Evolutionary conservation across 805 yeast species (phyloP), one percentile per base, ranked within the genome.

Genomic region (Pichia gijzeniarum): DNA sequence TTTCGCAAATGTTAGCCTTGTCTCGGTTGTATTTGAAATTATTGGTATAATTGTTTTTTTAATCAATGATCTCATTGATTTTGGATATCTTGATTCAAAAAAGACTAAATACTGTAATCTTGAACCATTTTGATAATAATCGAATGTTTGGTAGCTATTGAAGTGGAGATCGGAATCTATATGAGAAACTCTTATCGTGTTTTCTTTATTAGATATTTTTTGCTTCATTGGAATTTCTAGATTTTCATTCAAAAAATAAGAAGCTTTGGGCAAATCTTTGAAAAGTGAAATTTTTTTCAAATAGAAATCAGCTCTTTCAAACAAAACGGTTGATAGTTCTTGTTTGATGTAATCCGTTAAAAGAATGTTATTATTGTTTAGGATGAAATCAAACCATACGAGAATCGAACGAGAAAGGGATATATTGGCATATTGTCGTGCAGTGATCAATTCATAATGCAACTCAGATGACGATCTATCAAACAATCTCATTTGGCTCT

Each of bases 71-170:
- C 93, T 71, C 7, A 74, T 54, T 4, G 54, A 52, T 47, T 80
- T 79, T 64, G 79, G 69, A 30, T 73, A 73, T 51, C 93, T 68
- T 33, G 76, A 69, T 49, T 84, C 85, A 47, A 82, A 74, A 48
- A 69, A 71, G 32, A 82, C 61, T 19, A 85, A 54, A 53, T 67
- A 70, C 57, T 83, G 89, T 12, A 84, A 56, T 53, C 86, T 69
- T 14, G 85, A 70, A 7, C 54, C 43, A 1, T 50, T 19, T 30
- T 38, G 49, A 9, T 38, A 38, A 31, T 35, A 40, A 9, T 41
- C 41, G 33, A 39, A 25, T 7, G 14, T 16, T 19, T 2, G 9
- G n/a, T 18, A 18, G 5, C n/a, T 16, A 34, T 25, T 25, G 28
- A 25, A 25, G 9, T 25, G 6, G 28, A 25, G 6, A 25, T 25